These are phyloP conservation scores for Mucor plumbeus DNA, from an alignment of 371 early-diverging fungal species.

Conservation along the genomic window DNA sequence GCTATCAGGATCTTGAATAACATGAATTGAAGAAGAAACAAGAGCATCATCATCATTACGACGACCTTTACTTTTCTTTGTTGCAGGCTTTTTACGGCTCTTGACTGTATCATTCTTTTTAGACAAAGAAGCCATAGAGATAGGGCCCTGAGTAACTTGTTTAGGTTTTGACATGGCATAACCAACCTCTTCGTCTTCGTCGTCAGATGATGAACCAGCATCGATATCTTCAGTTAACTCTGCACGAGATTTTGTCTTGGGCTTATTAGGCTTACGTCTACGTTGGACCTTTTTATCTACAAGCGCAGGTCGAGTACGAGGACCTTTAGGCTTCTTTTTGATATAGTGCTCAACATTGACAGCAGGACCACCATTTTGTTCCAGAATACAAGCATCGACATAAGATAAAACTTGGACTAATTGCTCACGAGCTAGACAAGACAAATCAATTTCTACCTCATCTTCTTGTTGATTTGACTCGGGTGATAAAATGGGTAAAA, in stretches of 20 bases:
- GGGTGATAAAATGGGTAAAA: constrained; percentile 47
- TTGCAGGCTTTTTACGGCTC: constrained; percentile 12
- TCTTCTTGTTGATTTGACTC: constrained; percentile 36
- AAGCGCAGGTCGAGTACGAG: constrained; percentile 25
- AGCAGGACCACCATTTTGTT: constrained; percentile 53
- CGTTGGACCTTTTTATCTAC: constrained; percentile 6
- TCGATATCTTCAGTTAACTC: constrained; percentile 34
- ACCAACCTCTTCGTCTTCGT: constrained; percentile 13
- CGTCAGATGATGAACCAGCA: constrained; percentile 24
- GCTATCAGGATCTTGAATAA: constrained; percentile 35
- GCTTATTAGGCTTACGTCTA: constrained; percentile 23
- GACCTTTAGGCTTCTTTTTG: constrained; percentile 23
- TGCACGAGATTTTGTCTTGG: constrained; percentile 23
- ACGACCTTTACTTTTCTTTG: constrained; percentile 12
- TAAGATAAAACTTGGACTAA: constrained; percentile 46
- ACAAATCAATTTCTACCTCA: constrained; percentile 56
- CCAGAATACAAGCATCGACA: constrained; percentile 56
- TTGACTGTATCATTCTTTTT: constrained; percentile 20
- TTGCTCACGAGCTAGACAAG: constrained; percentile 52
- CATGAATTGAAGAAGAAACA: constrained; percentile 27
- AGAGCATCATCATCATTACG: constrained; percentile 28
- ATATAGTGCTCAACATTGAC: constrained; percentile 47
- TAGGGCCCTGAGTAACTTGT: constrained; percentile 32
- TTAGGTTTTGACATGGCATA: constrained; percentile 9
- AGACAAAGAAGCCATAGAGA: constrained; percentile 49